These are phyloP conservation scores for Piedraia hortae DNA, from an alignment of 2,329 filamentous ascomycete species.

Conservation along the genomic window DNA sequence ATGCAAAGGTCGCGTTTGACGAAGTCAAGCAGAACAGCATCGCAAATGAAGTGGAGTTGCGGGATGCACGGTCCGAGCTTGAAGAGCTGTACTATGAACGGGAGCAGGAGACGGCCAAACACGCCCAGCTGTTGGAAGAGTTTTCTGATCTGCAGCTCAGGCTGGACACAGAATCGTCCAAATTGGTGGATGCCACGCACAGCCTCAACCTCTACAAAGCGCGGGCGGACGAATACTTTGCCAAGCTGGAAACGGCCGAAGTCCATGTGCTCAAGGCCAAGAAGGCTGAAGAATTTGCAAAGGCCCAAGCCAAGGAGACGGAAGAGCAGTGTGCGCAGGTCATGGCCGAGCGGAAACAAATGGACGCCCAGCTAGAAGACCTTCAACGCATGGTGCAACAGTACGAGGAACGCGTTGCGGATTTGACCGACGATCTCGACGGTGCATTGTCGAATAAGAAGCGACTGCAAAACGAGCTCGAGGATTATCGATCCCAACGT, in stretches of 20 bases:
- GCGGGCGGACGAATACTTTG: slow-evolving; percentile 85
- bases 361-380: slow-evolving; percentile 68
- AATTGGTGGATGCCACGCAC: slow-evolving; percentile 54
- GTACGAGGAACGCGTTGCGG: slow-evolving; percentile 73
- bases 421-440: slow-evolving; percentile 70
- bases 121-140: slow-evolving; percentile 69
- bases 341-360: slow-evolving; percentile 76
- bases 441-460: slow-evolving; percentile 71
- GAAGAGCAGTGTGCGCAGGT: slow-evolving; percentile 76
- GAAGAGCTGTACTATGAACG: slow-evolving; percentile 50
- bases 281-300: slow-evolving; percentile 81
- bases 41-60: slow-evolving; percentile 58
- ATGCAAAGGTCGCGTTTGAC: slow-evolving; percentile 69
- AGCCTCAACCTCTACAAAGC: slow-evolving; percentile 75
- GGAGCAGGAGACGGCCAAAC: slow-evolving; percentile 69
- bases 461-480: slow-evolving; percentile 82
- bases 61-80: slow-evolving; percentile 58
- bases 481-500: slow-evolving; percentile 84
- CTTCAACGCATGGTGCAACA: slow-evolving; percentile 70
- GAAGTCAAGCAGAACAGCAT: slow-evolving; percentile 59
- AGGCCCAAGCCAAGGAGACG: slow-evolving; percentile 63
- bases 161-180: slow-evolving; percentile 67
- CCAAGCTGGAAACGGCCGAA: slow-evolving; percentile 87
- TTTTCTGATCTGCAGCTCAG: slow-evolving; percentile 84
- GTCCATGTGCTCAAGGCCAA: slow-evolving; percentile 81